A percentile compares a stretch with the other conserved stretches of the same genome.
phyloP scores from a whole-genome alignment of 1,284 basidiomycete genomes.

The Melanopsichium pennsylvanicum region DNA sequence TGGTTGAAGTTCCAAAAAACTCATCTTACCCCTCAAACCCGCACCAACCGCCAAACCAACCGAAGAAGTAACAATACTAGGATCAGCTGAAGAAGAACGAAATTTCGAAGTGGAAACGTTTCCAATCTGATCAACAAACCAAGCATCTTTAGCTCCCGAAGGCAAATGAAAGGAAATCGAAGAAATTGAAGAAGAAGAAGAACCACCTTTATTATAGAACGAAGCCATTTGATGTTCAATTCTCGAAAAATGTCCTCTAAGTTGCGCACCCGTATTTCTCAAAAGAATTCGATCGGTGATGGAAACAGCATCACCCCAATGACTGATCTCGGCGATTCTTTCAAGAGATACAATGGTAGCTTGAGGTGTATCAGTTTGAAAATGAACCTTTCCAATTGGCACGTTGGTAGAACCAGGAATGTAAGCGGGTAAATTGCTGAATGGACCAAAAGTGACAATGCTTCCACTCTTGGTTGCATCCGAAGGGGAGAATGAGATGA shows the following conservation, averaged over 20 bases:
- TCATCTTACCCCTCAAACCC: conserved; percentile 57
- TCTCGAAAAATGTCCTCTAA: conserved; percentile 95
- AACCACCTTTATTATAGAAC: conserved; percentile 71
- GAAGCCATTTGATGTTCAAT: conserved; percentile 81
- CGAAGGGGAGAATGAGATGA: conserved; percentile 65
- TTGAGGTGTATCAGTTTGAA: conserved; percentile 80
- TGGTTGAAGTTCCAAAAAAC: conserved; percentile 78
- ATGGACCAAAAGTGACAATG: conserved; percentile 88
- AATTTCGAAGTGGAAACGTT: conserved; percentile 95
- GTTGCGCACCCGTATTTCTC: conserved; percentile 85
- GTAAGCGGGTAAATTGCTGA: conserved; percentile 73
- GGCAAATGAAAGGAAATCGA: conserved; percentile 73
- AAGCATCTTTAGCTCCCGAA: conserved; percentile 24
- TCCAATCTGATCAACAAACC: conserved; percentile 72
- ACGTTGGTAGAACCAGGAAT: conserved; percentile 67
- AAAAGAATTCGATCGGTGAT: conserved; percentile 86
- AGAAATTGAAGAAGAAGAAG: conserved; percentile 77
- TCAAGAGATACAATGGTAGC: conserved; percentile 77
- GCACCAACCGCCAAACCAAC: background rate
- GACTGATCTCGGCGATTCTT: conserved; percentile 86
- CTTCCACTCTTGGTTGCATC: conserved; percentile 77
- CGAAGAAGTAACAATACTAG: conserved; percentile 5
- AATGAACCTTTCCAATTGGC: conserved; percentile 75
- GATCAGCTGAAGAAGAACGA: conserved; percentile 69
- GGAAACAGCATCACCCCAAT: conserved; percentile 95